phyloP scores from a whole-genome alignment of 2,329 filamentous ascomycete species.

The Fusarium sp. region DNA sequence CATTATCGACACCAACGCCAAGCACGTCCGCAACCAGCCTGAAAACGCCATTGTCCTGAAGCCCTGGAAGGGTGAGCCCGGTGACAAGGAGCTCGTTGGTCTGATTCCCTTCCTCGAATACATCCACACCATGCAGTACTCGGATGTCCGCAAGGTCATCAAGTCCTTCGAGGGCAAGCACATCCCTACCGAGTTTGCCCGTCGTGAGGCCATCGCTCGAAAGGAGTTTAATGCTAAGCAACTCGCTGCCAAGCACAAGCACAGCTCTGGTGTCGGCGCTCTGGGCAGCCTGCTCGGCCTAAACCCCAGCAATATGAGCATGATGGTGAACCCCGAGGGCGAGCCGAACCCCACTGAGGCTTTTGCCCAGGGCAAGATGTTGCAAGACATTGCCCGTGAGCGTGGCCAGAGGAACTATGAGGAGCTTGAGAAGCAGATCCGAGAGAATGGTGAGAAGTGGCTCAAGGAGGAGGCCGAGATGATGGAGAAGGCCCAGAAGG shows the following conservation, averaged over 20 bases:
- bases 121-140: constrained; percentile 89
- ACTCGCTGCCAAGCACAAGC: constrained; percentile 67
- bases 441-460: constrained; percentile 94
- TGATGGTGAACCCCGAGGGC: constrained; percentile 67
- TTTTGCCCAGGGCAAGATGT: constrained; percentile 92
- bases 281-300: constrained; percentile 78
- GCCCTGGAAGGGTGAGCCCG: constrained; percentile 84
- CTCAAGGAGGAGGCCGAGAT: constrained; percentile 89
- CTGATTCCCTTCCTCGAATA: constrained; percentile 98
- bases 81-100: constrained; percentile 85
- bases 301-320: constrained; percentile 71
- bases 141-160: constrained; percentile 84
- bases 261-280: constrained; percentile 69
- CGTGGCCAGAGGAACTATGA: constrained; percentile 90
- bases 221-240: constrained; percentile 84
- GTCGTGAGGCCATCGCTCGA: constrained; percentile 83
- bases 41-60: constrained; percentile 93
- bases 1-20: constrained; percentile 84
- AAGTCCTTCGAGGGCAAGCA: constrained; percentile 88
- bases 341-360: constrained; percentile 77
- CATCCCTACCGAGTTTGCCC: constrained; percentile 89
- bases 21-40: constrained; percentile 88
- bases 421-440: constrained; percentile 86
- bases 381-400: constrained; percentile 93
- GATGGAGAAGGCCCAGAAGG: constrained; percentile 88